phyloP scores from a whole-genome alignment of 2,329 filamentous ascomycete genomes.

The Colletotrichum euphorbiae region DNA sequence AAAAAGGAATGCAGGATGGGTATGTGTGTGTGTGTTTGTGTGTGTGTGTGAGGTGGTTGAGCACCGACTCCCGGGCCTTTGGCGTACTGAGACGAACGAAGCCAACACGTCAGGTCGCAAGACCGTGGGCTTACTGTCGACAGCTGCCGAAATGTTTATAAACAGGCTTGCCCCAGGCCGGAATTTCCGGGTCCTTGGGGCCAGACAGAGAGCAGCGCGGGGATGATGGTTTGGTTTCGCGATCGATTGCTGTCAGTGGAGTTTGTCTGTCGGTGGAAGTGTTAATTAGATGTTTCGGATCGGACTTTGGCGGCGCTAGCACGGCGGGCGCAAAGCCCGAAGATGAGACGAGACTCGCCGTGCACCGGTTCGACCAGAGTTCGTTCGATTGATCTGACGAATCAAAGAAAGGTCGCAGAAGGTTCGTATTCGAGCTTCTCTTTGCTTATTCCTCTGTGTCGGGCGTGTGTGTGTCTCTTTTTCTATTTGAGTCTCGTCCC shows the following conservation, averaged over 20 bases:
- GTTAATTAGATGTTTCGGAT: conserved; percentile 34
- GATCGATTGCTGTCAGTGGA: conserved; percentile 14
- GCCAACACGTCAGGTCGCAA: conserved; percentile 32
- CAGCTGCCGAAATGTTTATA: conserved; percentile 12
- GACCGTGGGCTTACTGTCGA: conserved; percentile 23
- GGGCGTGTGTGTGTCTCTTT: not conserved
- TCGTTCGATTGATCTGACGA: conserved; percentile 4
- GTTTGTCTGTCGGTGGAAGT: not conserved
- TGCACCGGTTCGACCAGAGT: conserved; percentile 4
- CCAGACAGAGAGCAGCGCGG: not conserved
- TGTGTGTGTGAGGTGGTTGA: conserved; percentile 6
- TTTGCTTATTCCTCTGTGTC: not conserved
- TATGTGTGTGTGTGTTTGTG: too few relatives aligned
- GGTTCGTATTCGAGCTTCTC: not conserved
- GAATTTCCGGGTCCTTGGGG: conserved; percentile 6
- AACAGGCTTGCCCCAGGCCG: not conserved
- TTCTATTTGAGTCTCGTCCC: not conserved
- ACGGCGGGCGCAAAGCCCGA: conserved; percentile 36
- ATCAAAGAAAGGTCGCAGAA: not conserved
- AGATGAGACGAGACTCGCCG: conserved; percentile 31
- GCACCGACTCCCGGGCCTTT: conserved; percentile 31
- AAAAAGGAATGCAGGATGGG: conserved; percentile 5
- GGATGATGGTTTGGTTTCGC: not conserved
- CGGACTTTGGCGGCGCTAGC: conserved; percentile 23
- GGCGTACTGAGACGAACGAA: conserved; percentile 29